Evolutionary conservation across 305 asterid genomes (phyloP), one percentile per base, ranked within the genome.

Genomic region (Stenogyne calaminthoides): DNA sequence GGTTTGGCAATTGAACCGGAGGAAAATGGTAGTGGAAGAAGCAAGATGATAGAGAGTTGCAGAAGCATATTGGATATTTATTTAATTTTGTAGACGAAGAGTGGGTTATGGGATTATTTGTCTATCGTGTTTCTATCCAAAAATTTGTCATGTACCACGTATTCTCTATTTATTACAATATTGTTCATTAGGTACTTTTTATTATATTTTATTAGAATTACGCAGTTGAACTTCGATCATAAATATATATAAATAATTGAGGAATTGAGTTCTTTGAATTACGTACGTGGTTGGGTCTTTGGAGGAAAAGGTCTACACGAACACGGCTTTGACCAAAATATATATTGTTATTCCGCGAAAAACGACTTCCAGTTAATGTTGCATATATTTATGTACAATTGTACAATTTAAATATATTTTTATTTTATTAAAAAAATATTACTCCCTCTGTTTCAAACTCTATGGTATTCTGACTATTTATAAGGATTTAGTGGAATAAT

Each of bases 1-100:
- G 70, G 70, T 56, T 67, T 76, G 20, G 80, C 49, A 2, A 40
- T 64, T 25, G 19, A n/a, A 16, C 36, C 29, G 34, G 59, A 20
- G 49, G 71, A 76, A 52, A 37, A 54, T 9, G 60, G 29, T 3
- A 9, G 12, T 7, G 42, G 5, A 15, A 52, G 65, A 25, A 63
- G 46, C 15, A 39, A 9, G 20, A 65, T 22, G 58, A 42, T 40
- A 15, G 22, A 16, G 22, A 49, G 9, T 49, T 15, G 22, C 3
- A 19, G n/a, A 55, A 55, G 60, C 60, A 55, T 55, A 9, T 19
- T 55, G 14, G 29, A 36, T 40, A 2, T 40, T 25, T 40, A 2
- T 40, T 25, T 25, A 22, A 22, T 39, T 39, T 39, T 39, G 44
- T 9, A 9, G 44, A 9, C 9, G 6, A 10, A 46, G 32, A 27